Conservation (phyloP, 139 green algal species). For the Volvox reticuliferus region DNA sequence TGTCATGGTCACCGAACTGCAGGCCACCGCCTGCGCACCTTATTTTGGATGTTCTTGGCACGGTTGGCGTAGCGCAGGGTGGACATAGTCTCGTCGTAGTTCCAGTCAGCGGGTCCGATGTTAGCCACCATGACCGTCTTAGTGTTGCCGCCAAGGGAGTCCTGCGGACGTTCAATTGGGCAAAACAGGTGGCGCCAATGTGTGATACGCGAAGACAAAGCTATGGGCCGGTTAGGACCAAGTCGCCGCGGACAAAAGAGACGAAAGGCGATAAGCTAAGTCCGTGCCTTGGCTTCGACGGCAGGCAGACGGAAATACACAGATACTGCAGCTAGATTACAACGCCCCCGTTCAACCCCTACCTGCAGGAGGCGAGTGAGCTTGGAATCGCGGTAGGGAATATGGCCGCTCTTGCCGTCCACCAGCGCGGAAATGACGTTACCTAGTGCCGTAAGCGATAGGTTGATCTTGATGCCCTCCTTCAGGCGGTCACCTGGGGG, state of each 20-base stretch:
- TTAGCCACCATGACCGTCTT: slow-evolving; percentile 93
- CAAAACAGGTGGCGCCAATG: too few relatives aligned
- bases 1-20: too few relatives aligned
- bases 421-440: slow-evolving; percentile 88
- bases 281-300: too few relatives aligned
- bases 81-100: slow-evolving; percentile 88
- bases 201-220: too few relatives aligned
- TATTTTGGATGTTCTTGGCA: slow-evolving; percentile 93
- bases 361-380: slow-evolving; percentile 90
- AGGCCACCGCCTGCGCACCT: slow-evolving; percentile 57
- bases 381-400: slow-evolving; percentile 92
- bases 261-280: too few relatives aligned
- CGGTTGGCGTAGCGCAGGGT: slow-evolving; percentile 88
- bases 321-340: too few relatives aligned
- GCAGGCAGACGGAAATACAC: too few relatives aligned
- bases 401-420: slow-evolving; percentile 76
- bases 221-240: too few relatives aligned
- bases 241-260: too few relatives aligned
- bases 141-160: slow-evolving; percentile 87
- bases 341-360: neutral
- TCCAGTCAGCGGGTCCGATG: slow-evolving; percentile 85
- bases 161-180: slow-evolving; percentile 30
- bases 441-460: slow-evolving; percentile 87
- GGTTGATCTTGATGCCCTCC: slow-evolving; percentile 92
- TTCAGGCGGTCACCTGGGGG: slow-evolving; percentile 74